phyloP scores from a whole-genome alignment of 164 flowering plant species.

The Cinnamomum chago region DNA sequence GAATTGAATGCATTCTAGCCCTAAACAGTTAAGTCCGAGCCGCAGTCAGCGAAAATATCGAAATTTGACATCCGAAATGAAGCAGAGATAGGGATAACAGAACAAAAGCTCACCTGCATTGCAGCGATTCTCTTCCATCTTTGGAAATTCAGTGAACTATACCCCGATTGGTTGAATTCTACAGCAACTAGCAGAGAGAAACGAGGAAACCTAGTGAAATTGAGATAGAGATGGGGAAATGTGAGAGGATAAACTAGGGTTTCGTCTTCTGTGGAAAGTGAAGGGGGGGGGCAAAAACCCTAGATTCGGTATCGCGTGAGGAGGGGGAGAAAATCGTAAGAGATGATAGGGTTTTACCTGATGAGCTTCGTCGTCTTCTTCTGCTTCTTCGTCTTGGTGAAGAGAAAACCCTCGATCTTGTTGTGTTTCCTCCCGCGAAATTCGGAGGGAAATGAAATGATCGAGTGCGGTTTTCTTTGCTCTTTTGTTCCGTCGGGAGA shows the following conservation, averaged over 20 bases:
- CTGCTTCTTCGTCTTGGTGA: not conserved
- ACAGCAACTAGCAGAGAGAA: not conserved
- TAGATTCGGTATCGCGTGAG: not conserved
- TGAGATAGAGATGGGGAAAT: not conserved
- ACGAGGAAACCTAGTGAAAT: not conserved
- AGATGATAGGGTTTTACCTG: not conserved
- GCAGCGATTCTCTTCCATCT: not conserved
- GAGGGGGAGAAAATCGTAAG: not conserved
- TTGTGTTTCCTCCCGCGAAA: not conserved
- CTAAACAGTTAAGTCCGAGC: not conserved
- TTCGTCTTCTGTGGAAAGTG: not conserved
- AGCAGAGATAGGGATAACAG: not conserved
- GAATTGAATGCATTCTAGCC: not conserved
- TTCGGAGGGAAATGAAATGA: not conserved
- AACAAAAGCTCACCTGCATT: constrained; percentile 4
- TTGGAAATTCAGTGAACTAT: not conserved
- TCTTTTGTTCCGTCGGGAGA: not conserved
- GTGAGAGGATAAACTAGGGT: not conserved
- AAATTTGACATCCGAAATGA: not conserved
- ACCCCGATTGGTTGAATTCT: not conserved
- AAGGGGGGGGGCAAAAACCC: not conserved
- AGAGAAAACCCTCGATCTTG: not conserved
- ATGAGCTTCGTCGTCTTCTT: not conserved
- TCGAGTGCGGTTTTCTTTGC: too few relatives aligned
- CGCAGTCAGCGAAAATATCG: not conserved